Percentiles rank a stretch among this genome's conserved stretches.
These are phyloP conservation scores for Orbilia ellipsospora DNA, from an alignment of 2,329 filamentous ascomycete species.

Conservation along the genomic window DNA sequence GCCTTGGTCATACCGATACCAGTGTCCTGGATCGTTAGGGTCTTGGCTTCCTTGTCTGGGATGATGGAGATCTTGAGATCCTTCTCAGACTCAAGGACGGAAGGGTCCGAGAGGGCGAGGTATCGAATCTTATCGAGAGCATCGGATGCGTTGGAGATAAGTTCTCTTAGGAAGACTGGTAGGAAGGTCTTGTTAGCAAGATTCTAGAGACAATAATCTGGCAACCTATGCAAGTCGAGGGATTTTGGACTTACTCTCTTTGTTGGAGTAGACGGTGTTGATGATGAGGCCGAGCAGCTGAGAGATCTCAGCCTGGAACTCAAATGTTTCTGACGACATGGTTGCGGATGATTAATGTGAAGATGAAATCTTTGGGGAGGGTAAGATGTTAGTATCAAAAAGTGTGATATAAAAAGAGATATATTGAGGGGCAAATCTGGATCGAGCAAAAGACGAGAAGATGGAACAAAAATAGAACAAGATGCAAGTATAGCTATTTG, in stretches of 20 bases:
- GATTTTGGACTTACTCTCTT: constrained; percentile 73
- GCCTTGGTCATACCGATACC: constrained; percentile 99
- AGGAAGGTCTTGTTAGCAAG: neutral
- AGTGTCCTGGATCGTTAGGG: constrained; percentile 92
- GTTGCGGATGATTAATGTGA: constrained; percentile 59
- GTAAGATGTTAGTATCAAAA: neutral
- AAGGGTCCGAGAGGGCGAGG: constrained; percentile 95
- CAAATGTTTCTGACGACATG: constrained; percentile 96
- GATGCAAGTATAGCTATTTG: no score
- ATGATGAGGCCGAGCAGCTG: constrained; percentile 99
- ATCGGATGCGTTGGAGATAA: constrained; percentile 98
- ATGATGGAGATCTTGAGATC: constrained; percentile 99
- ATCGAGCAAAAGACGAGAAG: no score
- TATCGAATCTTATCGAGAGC: constrained; percentile 99
- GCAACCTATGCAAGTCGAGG: neutral
- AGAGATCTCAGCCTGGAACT: constrained; percentile 99
- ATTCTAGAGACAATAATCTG: neutral
- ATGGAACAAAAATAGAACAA: no score
- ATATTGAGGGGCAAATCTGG: no score
- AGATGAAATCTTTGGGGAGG: constrained; percentile 19
- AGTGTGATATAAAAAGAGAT: neutral
- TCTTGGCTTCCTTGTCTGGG: constrained; percentile 97
- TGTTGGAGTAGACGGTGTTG: constrained; percentile 99
- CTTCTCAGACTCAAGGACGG: constrained; percentile 96
- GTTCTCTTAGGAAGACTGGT: constrained; percentile 89